phyloP scores from a whole-genome alignment of 768 basidiomycete species.

The Polyporus arcularius region DNA sequence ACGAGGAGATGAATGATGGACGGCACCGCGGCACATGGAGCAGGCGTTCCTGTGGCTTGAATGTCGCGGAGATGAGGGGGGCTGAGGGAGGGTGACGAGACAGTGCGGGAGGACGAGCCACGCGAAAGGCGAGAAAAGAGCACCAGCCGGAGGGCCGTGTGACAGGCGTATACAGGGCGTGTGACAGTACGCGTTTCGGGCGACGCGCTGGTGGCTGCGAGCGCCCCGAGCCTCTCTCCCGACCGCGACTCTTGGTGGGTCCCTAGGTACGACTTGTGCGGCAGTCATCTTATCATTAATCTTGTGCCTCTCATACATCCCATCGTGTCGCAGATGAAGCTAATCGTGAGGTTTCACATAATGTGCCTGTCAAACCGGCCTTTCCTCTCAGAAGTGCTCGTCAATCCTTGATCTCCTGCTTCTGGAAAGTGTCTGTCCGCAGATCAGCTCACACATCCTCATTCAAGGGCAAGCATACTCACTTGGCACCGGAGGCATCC shows the following conservation, averaged over 20 bases:
- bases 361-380: too few relatives aligned
- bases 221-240: constrained; percentile 2
- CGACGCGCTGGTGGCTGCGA: neutral
- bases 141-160: neutral
- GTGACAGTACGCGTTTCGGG: constrained; percentile 2
- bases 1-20: neutral
- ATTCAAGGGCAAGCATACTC: neutral
- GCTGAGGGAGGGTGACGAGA: neutral
- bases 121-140: constrained; percentile 1
- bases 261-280: too few relatives aligned
- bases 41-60: neutral
- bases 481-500: neutral
- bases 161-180: neutral
- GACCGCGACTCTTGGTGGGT: neutral
- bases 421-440: too few relatives aligned
- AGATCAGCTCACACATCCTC: too few relatives aligned
- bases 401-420: too few relatives aligned
- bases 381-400: neutral
- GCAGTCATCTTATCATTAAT: too few relatives aligned
- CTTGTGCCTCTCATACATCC: too few relatives aligned
- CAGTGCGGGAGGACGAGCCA: neutral
- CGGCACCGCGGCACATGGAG: neutral
- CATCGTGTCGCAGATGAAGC: too few relatives aligned
- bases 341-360: too few relatives aligned
- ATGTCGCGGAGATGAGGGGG: neutral